These are phyloP conservation scores for Phoenix dactylifera DNA, from an alignment of 176 grass and related monocot species.

Conservation along the genomic window DNA sequence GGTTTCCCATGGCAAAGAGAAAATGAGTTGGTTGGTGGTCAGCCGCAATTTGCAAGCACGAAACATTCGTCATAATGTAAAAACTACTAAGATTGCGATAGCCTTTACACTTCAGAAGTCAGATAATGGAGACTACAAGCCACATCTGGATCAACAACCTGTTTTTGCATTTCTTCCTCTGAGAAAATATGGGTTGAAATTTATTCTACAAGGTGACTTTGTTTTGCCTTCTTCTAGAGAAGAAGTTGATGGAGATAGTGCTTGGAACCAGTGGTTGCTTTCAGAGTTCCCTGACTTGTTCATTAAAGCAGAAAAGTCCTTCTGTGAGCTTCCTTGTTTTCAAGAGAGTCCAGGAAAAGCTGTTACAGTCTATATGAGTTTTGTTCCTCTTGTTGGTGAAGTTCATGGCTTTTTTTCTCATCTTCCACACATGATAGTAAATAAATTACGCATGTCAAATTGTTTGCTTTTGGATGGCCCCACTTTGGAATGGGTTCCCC, in stretches of 20 bases:
- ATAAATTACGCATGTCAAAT: constrained; percentile 53
- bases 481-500: constrained; percentile 48
- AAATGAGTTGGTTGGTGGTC: constrained; percentile 85
- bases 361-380: constrained; percentile 78
- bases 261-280: constrained; percentile 97
- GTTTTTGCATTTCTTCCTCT: constrained; percentile 95
- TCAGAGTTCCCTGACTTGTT: constrained; percentile 84
- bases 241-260: constrained; percentile 93
- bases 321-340: constrained; percentile 79
- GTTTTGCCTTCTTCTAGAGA: constrained; percentile 95
- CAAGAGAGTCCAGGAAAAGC: constrained; percentile 63
- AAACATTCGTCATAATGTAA: constrained; percentile 51
- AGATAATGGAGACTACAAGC: constrained; percentile 49
- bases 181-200: constrained; percentile 92
- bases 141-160: constrained; percentile 66
- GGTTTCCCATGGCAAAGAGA: constrained; percentile 68
- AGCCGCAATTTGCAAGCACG: constrained; percentile 51
- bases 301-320: constrained; percentile 54
- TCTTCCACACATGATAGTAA: constrained; percentile 79
- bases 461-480: constrained; percentile 87
- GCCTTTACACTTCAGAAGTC: constrained; percentile 85
- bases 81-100: constrained; percentile 71
- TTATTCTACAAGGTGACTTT: constrained; percentile 97
- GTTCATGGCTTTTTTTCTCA: constrained; percentile 89
- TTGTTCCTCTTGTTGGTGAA: constrained; percentile 88